Evolutionary conservation across 2,329 filamentous ascomycete genomes (phyloP).

Genomic region (Alternaria tenuissima): DNA sequence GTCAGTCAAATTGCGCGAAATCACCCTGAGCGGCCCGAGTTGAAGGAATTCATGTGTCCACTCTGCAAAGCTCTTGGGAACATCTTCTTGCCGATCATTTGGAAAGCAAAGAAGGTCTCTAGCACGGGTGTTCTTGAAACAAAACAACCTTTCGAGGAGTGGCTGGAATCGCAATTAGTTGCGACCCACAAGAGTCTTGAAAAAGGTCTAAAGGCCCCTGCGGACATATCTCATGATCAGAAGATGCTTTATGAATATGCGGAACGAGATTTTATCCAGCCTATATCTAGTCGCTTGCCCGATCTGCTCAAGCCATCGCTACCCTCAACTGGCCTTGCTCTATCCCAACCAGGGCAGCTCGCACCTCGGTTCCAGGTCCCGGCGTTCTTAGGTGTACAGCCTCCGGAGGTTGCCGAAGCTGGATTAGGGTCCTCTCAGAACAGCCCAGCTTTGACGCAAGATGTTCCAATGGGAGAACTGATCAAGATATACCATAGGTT

Average conservation of each 20-base stretch:
- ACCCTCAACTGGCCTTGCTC: slow-evolving; percentile 26
- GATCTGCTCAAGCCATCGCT: slow-evolving; percentile 42
- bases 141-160: slow-evolving; percentile 70
- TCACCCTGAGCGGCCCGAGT: slow-evolving; percentile 81
- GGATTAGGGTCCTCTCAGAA: slow-evolving; percentile 34
- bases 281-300: slow-evolving; percentile 55
- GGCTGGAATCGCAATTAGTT: slow-evolving; percentile 69
- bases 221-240: slow-evolving; percentile 51
- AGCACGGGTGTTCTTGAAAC: slow-evolving; percentile 75
- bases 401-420: slow-evolving; percentile 35
- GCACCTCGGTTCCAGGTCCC: slow-evolving; percentile 42
- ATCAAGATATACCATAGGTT: slow-evolving; percentile 64
- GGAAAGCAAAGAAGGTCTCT: slow-evolving; percentile 89
- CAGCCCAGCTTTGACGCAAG: slow-evolving; percentile 25
- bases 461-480: slow-evolving; percentile 55
- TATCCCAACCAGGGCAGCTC: slow-evolving; percentile 10
- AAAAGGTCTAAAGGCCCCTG: slow-evolving; percentile 32
- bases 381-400: slow-evolving; percentile 37
- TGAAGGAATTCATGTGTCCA: slow-evolving; percentile 93
- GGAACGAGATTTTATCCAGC: slow-evolving; percentile 59
- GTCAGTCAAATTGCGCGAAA: slow-evolving; percentile 92
- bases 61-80: slow-evolving; percentile 97
- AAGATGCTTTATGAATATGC: slow-evolving; percentile 63
- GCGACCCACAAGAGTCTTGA: slow-evolving; percentile 57
- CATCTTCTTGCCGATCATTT: slow-evolving; percentile 91